phyloP scores from a whole-genome alignment of 305 asterid genomes.

The Galium porrigens region DNA sequence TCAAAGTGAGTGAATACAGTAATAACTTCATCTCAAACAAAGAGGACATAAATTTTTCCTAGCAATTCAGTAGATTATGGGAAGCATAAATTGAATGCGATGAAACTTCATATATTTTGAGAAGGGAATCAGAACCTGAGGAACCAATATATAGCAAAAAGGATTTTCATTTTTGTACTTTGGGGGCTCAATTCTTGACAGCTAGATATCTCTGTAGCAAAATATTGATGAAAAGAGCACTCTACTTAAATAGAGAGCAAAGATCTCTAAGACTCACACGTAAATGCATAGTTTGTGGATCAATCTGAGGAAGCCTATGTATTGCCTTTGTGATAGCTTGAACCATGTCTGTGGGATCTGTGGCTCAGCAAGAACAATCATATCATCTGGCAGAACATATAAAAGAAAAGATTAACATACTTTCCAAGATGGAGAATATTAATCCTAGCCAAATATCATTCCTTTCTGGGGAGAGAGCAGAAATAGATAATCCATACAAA shows the following conservation, averaged over 20 bases:
- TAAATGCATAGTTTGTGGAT: slow-evolving; percentile 75
- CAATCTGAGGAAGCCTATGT: slow-evolving; percentile 68
- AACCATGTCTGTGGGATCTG: slow-evolving; percentile 89
- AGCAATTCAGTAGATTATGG: not conserved
- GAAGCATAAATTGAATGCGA: not conserved
- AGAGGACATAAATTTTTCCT: not conserved
- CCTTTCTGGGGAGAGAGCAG: slow-evolving; percentile 18
- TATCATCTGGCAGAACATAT: slow-evolving; percentile 94
- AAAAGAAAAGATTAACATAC: slow-evolving; percentile 12
- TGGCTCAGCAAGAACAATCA: slow-evolving; percentile 84
- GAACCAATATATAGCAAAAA: not conserved
- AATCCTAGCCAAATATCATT: slow-evolving; percentile 6
- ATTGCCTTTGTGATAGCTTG: slow-evolving; percentile 67
- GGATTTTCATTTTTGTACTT: not conserved
- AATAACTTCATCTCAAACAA: not conserved
- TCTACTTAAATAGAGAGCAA: not conserved
- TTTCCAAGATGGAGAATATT: not conserved
- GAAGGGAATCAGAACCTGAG: not conserved
- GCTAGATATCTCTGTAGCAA: not conserved
- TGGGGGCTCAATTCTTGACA: not conserved
- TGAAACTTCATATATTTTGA: not conserved
- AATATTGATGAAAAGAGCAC: not conserved
- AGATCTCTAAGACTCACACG: slow-evolving; percentile 41
- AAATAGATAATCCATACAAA: slow-evolving; percentile 18
- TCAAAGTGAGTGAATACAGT: not conserved